Evolutionary conservation across 2,329 filamentous ascomycete species (phyloP).

Genomic region (Trematosphaeria pertusa): DNA sequence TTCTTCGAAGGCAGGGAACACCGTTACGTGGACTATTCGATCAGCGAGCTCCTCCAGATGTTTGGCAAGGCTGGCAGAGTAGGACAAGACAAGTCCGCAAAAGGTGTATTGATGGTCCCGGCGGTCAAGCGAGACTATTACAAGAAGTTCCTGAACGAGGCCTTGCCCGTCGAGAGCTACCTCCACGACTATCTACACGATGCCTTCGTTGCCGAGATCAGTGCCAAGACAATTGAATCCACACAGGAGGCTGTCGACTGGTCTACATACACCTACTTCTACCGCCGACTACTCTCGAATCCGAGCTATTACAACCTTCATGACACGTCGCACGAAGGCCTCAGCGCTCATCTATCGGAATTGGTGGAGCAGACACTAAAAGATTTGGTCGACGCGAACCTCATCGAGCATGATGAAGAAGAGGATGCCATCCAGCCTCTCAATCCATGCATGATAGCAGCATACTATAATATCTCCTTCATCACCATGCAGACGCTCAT

Average conservation of each 20-base stretch:
- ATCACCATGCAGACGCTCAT: constrained; percentile 99
- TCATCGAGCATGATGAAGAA: constrained; percentile 91
- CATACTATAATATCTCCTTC: constrained; percentile 99
- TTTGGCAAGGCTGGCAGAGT: constrained; percentile 90
- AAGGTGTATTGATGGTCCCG: constrained; percentile 95
- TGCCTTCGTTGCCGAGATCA: constrained; percentile 96
- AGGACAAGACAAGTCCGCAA: constrained; percentile 78
- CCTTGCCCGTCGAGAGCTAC: constrained; percentile 92
- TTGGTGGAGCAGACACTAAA: constrained; percentile 91
- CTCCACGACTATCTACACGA: constrained; percentile 91
- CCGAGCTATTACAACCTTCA: constrained; percentile 94
- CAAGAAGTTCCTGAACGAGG: constrained; percentile 97
- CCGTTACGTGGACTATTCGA: constrained; percentile 93
- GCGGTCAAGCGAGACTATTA: constrained; percentile 96
- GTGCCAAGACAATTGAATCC: constrained; percentile 92
- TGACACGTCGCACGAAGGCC: constrained; percentile 86
- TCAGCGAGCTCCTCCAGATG: constrained; percentile 96
- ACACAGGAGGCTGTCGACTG: constrained; percentile 98
- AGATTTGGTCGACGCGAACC: constrained; percentile 89
- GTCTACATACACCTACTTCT: constrained; percentile 99
- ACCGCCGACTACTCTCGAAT: constrained; percentile 90
- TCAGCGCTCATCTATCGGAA: constrained; percentile 94
- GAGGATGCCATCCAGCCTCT: constrained; percentile 86
- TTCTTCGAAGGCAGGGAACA: constrained; percentile 97
- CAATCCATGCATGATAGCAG: constrained; percentile 96